Evolutionary conservation across 306 rosid species (phyloP).

Genomic region (Dalbergia cochinchinensis): DNA sequence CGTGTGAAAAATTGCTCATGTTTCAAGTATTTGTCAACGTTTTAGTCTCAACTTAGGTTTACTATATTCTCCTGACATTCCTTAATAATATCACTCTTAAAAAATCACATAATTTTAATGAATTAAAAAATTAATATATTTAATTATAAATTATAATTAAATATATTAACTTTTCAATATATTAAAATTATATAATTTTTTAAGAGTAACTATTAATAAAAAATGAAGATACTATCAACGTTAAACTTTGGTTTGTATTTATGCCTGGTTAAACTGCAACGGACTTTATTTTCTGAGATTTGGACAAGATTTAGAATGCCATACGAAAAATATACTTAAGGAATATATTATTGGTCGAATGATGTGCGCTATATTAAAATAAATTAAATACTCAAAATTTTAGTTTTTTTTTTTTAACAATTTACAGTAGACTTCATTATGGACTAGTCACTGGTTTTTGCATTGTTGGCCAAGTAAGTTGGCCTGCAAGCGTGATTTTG

Average conservation of each 20-base stretch:
- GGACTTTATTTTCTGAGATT: too few species aligned
- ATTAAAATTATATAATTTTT: too few species aligned
- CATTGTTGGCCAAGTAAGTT: slow-evolving; percentile 22
- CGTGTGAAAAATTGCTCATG: neutral
- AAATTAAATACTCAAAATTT: neutral
- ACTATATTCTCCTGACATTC: too few species aligned
- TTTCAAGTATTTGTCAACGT: neutral
- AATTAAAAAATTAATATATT: too few species aligned
- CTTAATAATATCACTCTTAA: too few species aligned
- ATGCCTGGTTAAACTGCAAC: neutral
- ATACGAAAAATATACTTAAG: too few species aligned
- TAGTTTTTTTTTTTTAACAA: neutral
- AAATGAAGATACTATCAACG: too few species aligned
- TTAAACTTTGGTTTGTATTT: neutral
- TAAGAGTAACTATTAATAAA: too few species aligned
- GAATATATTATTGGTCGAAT: neutral
- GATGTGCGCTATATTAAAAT: neutral
- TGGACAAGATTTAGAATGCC: neutral
- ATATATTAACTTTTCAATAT: too few species aligned
- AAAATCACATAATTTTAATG: too few species aligned
- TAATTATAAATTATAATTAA: too few species aligned
- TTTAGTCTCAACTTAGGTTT: neutral
- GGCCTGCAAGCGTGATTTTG: slow-evolving; percentile 42
- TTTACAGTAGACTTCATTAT: slow-evolving; percentile 13
- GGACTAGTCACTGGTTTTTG: neutral